Conservation (phyloP, 257 asterid species). For the Lycium barbarum region DNA sequence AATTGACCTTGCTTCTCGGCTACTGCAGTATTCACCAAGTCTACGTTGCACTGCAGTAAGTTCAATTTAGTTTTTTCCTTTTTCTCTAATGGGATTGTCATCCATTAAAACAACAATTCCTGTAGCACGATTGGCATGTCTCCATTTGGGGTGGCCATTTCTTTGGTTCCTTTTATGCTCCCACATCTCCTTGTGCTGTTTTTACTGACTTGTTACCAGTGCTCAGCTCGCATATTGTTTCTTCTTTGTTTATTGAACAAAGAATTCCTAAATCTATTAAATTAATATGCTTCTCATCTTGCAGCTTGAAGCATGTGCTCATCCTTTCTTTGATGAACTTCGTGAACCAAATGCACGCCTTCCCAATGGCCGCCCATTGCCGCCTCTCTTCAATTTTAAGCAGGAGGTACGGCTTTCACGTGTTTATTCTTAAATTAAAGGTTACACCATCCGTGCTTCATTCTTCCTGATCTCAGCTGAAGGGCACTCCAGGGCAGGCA, state of each 20-base stretch:
- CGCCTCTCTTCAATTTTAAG: slow-evolving; percentile 87
- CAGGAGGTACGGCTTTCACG: slow-evolving; percentile 64
- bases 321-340: slow-evolving; percentile 93
- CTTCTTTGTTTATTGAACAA: neutral
- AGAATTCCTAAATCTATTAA: slow-evolving; percentile 21
- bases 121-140: neutral
- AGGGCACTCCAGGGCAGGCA: neutral
- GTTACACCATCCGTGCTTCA: neutral
- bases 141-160: neutral
- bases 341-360: slow-evolving; percentile 89
- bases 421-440: neutral
- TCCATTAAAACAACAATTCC: neutral
- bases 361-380: slow-evolving; percentile 89
- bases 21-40: slow-evolving; percentile 94
- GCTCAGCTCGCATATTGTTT: neutral
- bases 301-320: slow-evolving; percentile 91
- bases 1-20: slow-evolving; percentile 91
- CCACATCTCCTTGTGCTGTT: neutral
- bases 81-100: neutral
- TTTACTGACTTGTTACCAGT: neutral
- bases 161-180: neutral
- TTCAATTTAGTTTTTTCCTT: slow-evolving; percentile 34
- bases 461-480: slow-evolving; percentile 6
- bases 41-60: slow-evolving; percentile 96
- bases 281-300: slow-evolving; percentile 36